A percentile compares a stretch with the other conserved stretches of the same genome.
phyloP scores from a whole-genome alignment of 2,329 filamentous ascomycete species.

The Xylariaceae sp. region DNA sequence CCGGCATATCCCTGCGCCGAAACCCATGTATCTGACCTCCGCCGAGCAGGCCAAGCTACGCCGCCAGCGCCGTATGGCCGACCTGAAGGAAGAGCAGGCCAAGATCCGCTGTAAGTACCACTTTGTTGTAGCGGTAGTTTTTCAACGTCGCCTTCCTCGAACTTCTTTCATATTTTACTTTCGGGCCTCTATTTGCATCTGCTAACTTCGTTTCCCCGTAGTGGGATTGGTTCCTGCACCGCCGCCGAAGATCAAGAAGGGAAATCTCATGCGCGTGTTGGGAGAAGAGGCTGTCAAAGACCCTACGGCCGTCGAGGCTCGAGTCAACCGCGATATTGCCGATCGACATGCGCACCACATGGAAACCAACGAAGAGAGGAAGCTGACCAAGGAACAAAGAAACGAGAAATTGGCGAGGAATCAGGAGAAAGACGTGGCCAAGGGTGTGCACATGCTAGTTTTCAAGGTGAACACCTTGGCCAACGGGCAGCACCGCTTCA shows the following conservation, averaged over 20 bases:
- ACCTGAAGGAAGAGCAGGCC: constrained; percentile 94
- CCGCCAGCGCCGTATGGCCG: constrained; percentile 87
- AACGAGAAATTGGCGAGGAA: constrained; percentile 83
- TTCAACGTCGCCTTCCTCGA: neutral
- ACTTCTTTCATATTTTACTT: neutral
- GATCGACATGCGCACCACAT: constrained; percentile 84
- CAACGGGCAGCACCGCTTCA: constrained; percentile 92
- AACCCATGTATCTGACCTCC: constrained; percentile 89
- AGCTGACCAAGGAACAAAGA: constrained; percentile 85
- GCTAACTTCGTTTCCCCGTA: constrained; percentile 13
- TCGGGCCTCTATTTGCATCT: neutral
- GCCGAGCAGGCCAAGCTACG: constrained; percentile 92
- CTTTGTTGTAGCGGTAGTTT: neutral
- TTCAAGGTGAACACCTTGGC: constrained; percentile 90
- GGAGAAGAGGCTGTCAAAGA: constrained; percentile 93
- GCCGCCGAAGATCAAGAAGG: constrained; percentile 95
- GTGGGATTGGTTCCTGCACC: constrained; percentile 88
- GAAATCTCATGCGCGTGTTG: constrained; percentile 95
- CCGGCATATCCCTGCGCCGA: constrained; percentile 76
- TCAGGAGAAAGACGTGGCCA: constrained; percentile 85
- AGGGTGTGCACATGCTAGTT: constrained; percentile 84
- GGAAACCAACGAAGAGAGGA: constrained; percentile 79
- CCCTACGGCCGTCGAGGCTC: constrained; percentile 93
- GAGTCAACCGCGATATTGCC: constrained; percentile 90
- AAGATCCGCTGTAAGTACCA: constrained; percentile 71